Conservation (phyloP, 1,284 basidiomycete species). For the Cryptococcus hybrid region DNA sequence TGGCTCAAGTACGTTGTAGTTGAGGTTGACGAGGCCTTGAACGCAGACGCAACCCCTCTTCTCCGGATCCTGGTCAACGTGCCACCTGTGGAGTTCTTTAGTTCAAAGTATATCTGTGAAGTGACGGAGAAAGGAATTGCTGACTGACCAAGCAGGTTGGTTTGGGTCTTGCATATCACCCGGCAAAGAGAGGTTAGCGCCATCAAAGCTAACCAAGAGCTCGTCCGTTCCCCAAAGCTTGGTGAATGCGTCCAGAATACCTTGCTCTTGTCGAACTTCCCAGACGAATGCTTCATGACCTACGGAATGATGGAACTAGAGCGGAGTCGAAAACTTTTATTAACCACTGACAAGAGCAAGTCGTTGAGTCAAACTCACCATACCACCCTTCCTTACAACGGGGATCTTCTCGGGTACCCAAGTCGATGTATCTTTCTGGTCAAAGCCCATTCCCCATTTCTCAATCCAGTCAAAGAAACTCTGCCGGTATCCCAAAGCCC, state of each 20-base stretch:
- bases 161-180: no score
- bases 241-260: slow-evolving; percentile 26
- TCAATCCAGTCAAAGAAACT: slow-evolving; percentile 36
- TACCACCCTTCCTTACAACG: slow-evolving; percentile 19
- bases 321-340: slow-evolving; percentile 10
- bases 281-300: slow-evolving; percentile 17
- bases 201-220: slow-evolving; percentile 19
- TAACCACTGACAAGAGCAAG: no score
- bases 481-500: slow-evolving; percentile 24
- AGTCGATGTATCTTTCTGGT: slow-evolving; percentile 29
- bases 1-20: slow-evolving; percentile 20
- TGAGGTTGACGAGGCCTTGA: slow-evolving; percentile 48
- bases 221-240: slow-evolving; percentile 22
- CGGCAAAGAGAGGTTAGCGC: no score
- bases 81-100: background rate
- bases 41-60: slow-evolving; percentile 41
- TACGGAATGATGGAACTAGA: background rate
- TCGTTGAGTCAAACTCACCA: slow-evolving; percentile 9
- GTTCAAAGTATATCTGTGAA: no score
- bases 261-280: slow-evolving; percentile 35
- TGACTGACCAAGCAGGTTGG: no score
- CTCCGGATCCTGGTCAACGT: background rate
- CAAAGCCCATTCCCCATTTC: slow-evolving; percentile 32
- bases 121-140: no score
- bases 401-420: slow-evolving; percentile 29